These are phyloP conservation scores for Fusarium transvaalense DNA, from an alignment of 2,329 filamentous ascomycete genomes.

Conservation along the genomic window DNA sequence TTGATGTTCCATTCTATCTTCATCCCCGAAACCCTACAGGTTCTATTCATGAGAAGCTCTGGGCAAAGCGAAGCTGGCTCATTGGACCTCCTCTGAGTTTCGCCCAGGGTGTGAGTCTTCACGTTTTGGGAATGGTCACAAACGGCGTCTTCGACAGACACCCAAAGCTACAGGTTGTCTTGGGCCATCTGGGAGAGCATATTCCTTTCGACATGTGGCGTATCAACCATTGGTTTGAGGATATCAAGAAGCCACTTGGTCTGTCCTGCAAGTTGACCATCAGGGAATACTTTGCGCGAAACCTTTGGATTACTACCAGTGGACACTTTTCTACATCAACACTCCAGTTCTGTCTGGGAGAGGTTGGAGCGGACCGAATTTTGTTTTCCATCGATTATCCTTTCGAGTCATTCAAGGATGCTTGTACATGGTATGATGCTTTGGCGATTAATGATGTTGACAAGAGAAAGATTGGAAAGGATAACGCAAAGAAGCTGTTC, in stretches of 20 bases:
- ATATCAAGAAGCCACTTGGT: conserved; percentile 65
- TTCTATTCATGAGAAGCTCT: conserved; percentile 68
- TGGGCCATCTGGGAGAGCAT: conserved; percentile 64
- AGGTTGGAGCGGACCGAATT: conserved; percentile 63
- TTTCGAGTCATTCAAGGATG: conserved; percentile 61
- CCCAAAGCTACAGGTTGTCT: conserved; percentile 60
- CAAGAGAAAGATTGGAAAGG: conserved; percentile 57
- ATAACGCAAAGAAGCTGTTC: conserved; percentile 58
- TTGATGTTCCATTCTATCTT: conserved; percentile 74
- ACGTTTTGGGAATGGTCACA: conserved; percentile 65
- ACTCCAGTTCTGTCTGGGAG: conserved; percentile 62
- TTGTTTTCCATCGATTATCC: conserved; percentile 68
- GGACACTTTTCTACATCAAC: conserved; percentile 68
- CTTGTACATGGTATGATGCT: conserved; percentile 58
- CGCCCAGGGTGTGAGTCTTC: conserved; percentile 69
- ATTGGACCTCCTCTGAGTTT: conserved; percentile 71
- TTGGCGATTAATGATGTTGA: conserved; percentile 52
- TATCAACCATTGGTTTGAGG: conserved; percentile 68
- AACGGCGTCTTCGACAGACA: conserved; percentile 65
- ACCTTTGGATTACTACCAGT: conserved; percentile 69
- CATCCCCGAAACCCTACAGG: conserved; percentile 71
- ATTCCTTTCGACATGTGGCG: conserved; percentile 64
- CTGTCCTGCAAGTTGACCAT: conserved; percentile 62
- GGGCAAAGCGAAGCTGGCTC: conserved; percentile 69
- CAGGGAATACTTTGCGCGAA: conserved; percentile 65